Base-by-base conservation (phyloP, 139 green algal species). In the Chlorokybus atmophyticus region DNA sequence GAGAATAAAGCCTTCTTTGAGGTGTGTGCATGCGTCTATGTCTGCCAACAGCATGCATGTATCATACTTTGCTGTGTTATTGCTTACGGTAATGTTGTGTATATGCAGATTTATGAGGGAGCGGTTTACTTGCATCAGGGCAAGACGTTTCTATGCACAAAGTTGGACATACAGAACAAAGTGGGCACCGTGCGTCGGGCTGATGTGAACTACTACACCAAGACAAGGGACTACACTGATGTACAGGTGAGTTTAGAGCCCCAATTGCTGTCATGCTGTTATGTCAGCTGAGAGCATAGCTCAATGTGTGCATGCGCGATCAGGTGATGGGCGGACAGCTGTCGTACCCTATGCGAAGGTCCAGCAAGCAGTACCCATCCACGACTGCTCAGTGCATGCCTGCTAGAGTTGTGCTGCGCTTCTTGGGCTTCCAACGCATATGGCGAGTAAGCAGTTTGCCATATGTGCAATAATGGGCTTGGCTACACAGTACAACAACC, bases 151-250 rank as follows among this genome's bases (percentile, higher is more conserved):
- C 66, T 95, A 40, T 91, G 84, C 75, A 83, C 72, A 14, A 64
- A 62, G 41, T 67, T 97, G 32, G 78, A 94, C 65, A 59, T 95
- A 39, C 62, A 60, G 19, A 62, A 58, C 6, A 64, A 64, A 24
- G 66, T 92, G 30, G 88, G 87, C 0, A 41, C 73, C 2, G 87
- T 94, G 28, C 47, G 73, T 2, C 74, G 73, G 3, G 79, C 75
- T 0, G 78, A 89, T 58, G 59, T 94, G 28, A 86, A 86, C 60
- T 96, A 95, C 70, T 96, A 90, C 79, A 96, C 88, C 28, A 66
- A 24, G 32, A 54, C 52, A 3, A n/a, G 32, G 3, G 61, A 69
- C 64, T 73, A 71, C 60, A 83, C 60, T 14, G 81, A 88, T 42
- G 73, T 94, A 10, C 73, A 90, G 7, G 70, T 93, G 1, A 70